These are phyloP conservation scores for Neofusicoccum umdonicola DNA, from an alignment of 2,329 filamentous ascomycete species.

Conservation along the genomic window DNA sequence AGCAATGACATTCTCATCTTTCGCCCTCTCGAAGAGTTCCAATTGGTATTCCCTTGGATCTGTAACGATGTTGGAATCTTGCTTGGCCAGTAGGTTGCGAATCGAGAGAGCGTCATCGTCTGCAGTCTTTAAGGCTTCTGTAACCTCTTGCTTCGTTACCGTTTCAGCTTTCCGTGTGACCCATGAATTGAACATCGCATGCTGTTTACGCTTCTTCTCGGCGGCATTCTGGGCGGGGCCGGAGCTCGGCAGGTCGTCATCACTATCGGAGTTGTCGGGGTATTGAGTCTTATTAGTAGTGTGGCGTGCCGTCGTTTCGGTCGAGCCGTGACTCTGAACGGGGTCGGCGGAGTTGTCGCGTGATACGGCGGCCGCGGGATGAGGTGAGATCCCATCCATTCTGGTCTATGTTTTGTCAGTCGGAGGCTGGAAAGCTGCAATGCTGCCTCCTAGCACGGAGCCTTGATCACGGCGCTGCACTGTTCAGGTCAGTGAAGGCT, in stretches of 20 bases:
- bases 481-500: neutral
- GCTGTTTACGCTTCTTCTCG: conserved; percentile 43
- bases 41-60: conserved; percentile 86
- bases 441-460: neutral
- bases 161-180: conserved; percentile 44
- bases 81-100: conserved; percentile 52
- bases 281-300: neutral
- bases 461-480: neutral
- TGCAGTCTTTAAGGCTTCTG: conserved; percentile 22
- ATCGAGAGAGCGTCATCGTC: conserved; percentile 53
- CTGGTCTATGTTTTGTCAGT: too few relatives aligned
- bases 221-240: conserved; percentile 28
- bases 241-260: conserved; percentile 19
- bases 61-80: conserved; percentile 61
- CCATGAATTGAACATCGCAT: conserved; percentile 42
- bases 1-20: conserved; percentile 81
- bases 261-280: conserved; percentile 27
- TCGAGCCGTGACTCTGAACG: too few relatives aligned
- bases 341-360: too few relatives aligned
- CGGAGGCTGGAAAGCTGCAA: too few relatives aligned
- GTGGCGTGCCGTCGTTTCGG: neutral
- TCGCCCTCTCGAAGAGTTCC: conserved; percentile 86
- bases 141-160: conserved; percentile 40
- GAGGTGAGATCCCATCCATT: too few relatives aligned
- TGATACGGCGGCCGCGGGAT: too few relatives aligned